Conservation (phyloP, 176 grass and related monocot genomes). For the Aegilops tauschii region DNA sequence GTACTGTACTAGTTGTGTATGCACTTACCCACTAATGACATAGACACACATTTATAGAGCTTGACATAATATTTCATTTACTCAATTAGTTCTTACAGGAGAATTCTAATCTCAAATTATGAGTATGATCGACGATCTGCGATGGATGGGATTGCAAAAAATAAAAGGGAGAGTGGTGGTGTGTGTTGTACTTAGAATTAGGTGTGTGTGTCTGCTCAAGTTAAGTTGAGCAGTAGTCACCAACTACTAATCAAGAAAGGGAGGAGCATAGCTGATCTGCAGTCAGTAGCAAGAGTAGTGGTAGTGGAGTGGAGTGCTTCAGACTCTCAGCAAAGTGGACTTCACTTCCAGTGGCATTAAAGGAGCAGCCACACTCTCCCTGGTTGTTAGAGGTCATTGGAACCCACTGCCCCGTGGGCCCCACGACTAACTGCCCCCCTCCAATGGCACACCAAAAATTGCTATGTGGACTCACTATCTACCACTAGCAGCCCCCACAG, state of each 20-base stretch:
- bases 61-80: background rate
- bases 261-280: too few relatives aligned
- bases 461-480: background rate
- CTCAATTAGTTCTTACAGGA: background rate
- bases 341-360: conserved; percentile 51
- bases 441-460: background rate
- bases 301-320: conserved; percentile 57
- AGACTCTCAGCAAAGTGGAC: conserved; percentile 55
- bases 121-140: background rate
- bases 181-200: too few relatives aligned
- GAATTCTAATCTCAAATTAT: background rate
- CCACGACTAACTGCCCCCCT: conserved; percentile 21
- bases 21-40: too few relatives aligned
- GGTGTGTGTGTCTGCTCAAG: too few relatives aligned
- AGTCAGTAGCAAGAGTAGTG: background rate
- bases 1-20: background rate
- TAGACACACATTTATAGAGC: background rate
- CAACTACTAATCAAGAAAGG: too few relatives aligned
- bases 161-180: too few relatives aligned
- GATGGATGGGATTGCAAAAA: too few relatives aligned
- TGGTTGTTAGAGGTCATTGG: conserved; percentile 37
- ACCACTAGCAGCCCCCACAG: too few relatives aligned
- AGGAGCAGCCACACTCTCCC: conserved; percentile 20
- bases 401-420: conserved; percentile 25
- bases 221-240: too few relatives aligned